Base-by-base conservation (phyloP, 202 grass and related monocot species). In the Musa balbisiana region DNA sequence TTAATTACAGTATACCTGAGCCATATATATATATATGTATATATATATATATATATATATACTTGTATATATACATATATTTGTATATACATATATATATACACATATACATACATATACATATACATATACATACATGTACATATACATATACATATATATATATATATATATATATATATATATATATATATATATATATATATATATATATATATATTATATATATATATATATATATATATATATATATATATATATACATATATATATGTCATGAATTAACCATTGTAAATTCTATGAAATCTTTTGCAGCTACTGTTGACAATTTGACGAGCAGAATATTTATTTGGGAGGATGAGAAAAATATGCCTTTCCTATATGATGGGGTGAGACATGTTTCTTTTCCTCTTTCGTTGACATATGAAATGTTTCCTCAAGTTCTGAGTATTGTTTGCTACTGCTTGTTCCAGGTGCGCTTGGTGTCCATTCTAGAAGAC, bases 291-390 rank as follows among this genome's bases (percentile, higher is more conserved):
- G 3, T 74, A 9, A n/a, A 78, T 51, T 21, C 1, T 55, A 0
- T 69, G 64, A 50, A 1, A 2, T 12, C 52, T 10, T 49, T 73
- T 64, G 59, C 55, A 89, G 90, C 82, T 22, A 74, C 85, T 9
- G 80, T 89, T 12, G 90, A 92, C 67, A 87, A 83, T 85, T 58
- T 92, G 77, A 85, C 85, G 55, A 82, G 77, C 52, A 83, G 80
- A 84, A 81, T 85, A 2, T 70, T 85, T 16, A 77, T 73, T 3
- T 92, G 90, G 90, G 87, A 89, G 85, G 84, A 77, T 51, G 85
- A 92, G 54, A 80, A 73, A 3, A 79, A 83, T 64, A 85, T 81
- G 75, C 73, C 84, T 4, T 92, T 92, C 72, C 82, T 89, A 67
- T 92, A 85, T 71, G 90, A 92, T 25, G 87, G 87, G 72, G 88